Percentiles rank a stretch among this genome's conserved stretches.
Evolutionary conservation across 202 grass and related monocot genomes (phyloP).

Genomic region (Panicum hallii): DNA sequence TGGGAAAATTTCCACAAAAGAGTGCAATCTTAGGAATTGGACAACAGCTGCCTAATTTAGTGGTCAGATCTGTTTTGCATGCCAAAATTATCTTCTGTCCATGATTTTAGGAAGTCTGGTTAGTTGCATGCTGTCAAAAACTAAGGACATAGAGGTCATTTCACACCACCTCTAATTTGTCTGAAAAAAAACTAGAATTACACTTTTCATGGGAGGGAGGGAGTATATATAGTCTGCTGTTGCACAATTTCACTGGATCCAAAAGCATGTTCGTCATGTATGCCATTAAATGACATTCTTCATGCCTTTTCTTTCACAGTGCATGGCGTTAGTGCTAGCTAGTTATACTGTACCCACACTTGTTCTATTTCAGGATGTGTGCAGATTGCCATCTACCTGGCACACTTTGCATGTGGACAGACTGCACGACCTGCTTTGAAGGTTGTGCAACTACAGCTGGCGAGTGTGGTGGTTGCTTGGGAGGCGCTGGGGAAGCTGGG

Average conservation of each 20-base stretch:
- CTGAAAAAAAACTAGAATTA: too few species aligned
- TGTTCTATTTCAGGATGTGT: slow-evolving; percentile 74
- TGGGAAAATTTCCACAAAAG: too few species aligned
- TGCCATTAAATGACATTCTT: neutral
- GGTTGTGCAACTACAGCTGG: slow-evolving; percentile 82
- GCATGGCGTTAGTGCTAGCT: neutral
- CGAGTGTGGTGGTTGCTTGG: slow-evolving; percentile 91
- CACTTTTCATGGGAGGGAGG: too few species aligned
- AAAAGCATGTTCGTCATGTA: neutral
- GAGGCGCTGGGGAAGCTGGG: slow-evolving; percentile 83
- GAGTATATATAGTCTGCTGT: neutral
- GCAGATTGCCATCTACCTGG: slow-evolving; percentile 91
- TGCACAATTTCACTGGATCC: neutral
- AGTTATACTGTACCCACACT: neutral
- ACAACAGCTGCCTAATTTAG: too few species aligned
- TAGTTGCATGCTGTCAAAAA: too few species aligned
- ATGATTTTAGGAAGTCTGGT: too few species aligned
- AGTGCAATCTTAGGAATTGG: too few species aligned
- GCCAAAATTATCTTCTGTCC: too few species aligned
- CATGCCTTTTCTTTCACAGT: neutral
- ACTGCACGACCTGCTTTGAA: slow-evolving; percentile 95
- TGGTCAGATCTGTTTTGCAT: too few species aligned
- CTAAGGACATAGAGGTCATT: too few species aligned
- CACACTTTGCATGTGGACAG: slow-evolving; percentile 92
- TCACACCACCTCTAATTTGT: too few species aligned